A percentile compares a stretch with the other conserved stretches of the same genome.
Evolutionary conservation across 441 rosid species (phyloP).

Genomic region (Adansonia gregorii): DNA sequence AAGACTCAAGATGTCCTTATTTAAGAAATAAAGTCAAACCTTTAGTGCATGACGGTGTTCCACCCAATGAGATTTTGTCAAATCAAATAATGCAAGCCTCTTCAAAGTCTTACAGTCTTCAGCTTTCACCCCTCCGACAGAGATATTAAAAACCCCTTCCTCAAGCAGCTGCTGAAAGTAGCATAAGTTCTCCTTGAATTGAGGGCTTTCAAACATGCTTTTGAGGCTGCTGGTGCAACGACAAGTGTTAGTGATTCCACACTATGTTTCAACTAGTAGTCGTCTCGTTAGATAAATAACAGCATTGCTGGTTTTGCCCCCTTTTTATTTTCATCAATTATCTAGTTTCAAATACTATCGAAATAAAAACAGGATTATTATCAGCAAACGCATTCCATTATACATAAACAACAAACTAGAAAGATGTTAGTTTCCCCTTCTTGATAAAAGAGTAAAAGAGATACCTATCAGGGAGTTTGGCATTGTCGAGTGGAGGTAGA

Average conservation of each 20-base stretch:
- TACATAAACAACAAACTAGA: slow-evolving; percentile 18
- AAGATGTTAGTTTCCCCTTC: neutral
- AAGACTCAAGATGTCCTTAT: neutral
- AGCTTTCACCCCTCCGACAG: slow-evolving; percentile 48
- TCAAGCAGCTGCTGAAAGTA: slow-evolving; percentile 71
- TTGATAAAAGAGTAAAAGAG: neutral
- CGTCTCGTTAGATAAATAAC: neutral
- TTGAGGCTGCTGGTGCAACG: slow-evolving; percentile 53
- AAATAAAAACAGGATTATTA: neutral
- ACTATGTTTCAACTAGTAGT: slow-evolving; percentile 20
- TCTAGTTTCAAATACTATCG: slow-evolving; percentile 14
- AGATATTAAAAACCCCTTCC: slow-evolving; percentile 80
- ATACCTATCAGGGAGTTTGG: slow-evolving; percentile 60
- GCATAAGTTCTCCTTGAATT: slow-evolving; percentile 79
- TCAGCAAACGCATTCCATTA: neutral
- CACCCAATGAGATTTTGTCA: slow-evolving; percentile 74
- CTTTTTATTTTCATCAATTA: neutral
- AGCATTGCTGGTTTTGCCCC: neutral
- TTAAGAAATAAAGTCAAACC: slow-evolving; percentile 48
- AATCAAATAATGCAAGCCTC: slow-evolving; percentile 62
- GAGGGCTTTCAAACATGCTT: slow-evolving; percentile 76
- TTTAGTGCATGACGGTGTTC: slow-evolving; percentile 60
- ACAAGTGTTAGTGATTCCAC: slow-evolving; percentile 26
- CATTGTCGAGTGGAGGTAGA: slow-evolving; percentile 66
- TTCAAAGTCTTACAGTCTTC: slow-evolving; percentile 68